phyloP scores from a whole-genome alignment of 176 grass and related monocot genomes.

The Typha latifolia region DNA sequence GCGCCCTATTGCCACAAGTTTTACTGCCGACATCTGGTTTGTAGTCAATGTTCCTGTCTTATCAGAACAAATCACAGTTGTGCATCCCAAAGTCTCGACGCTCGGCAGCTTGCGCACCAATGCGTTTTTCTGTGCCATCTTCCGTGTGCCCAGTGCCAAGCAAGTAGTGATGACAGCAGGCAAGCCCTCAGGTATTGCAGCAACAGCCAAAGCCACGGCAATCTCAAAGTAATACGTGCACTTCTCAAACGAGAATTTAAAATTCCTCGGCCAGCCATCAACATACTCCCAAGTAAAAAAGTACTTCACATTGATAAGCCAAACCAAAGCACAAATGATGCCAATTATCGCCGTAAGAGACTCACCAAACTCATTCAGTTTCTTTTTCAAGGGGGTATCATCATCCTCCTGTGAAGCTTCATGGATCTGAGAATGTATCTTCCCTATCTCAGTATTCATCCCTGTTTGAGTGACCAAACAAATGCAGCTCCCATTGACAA shows the following conservation, averaged over 20 bases:
- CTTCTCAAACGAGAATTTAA: slow-evolving; percentile 28
- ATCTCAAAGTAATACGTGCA: slow-evolving; percentile 27
- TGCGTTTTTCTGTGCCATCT: slow-evolving; percentile 25
- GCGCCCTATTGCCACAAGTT: slow-evolving; percentile 13
- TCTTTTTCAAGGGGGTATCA: slow-evolving; percentile 28
- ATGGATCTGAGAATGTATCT: slow-evolving; percentile 27
- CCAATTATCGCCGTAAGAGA: slow-evolving; percentile 20
- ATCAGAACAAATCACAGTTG: slow-evolving; percentile 32
- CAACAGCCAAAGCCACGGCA: slow-evolving; percentile 24
- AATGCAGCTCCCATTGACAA: slow-evolving; percentile 28
- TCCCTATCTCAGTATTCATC: slow-evolving; percentile 28
- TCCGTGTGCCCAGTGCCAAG: slow-evolving; percentile 22
- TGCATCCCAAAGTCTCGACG: slow-evolving; percentile 30
- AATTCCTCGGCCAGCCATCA: slow-evolving; percentile 14
- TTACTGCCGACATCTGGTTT: slow-evolving; percentile 31
- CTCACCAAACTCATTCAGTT: slow-evolving; percentile 30
- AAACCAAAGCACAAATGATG: slow-evolving; percentile 16
- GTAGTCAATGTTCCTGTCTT: slow-evolving; percentile 32
- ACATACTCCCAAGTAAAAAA: slow-evolving; percentile 29
- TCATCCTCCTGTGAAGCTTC: slow-evolving; percentile 24
- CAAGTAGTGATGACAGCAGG: slow-evolving; percentile 31
- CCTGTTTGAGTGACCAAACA: slow-evolving; percentile 22
- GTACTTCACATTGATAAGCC: slow-evolving; percentile 28
- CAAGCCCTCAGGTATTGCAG: slow-evolving; percentile 27
- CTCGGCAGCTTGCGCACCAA: slow-evolving; percentile 25